Percentiles rank a stretch among this genome's conserved stretches.
Evolutionary conservation across 1,284 basidiomycete genomes (phyloP).

Genomic region (Sporisorium graminicola): DNA sequence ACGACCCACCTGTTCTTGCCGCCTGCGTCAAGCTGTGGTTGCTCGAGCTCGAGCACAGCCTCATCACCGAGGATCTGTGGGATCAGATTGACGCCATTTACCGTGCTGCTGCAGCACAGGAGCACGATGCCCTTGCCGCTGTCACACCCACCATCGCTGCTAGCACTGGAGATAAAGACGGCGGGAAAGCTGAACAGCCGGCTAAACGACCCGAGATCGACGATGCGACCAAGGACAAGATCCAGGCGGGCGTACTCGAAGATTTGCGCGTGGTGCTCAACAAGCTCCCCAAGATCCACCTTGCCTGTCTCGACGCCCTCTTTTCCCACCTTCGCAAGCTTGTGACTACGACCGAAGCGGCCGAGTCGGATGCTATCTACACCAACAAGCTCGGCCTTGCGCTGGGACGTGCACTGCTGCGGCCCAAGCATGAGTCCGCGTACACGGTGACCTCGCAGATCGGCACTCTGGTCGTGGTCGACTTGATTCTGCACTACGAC

Average conservation of each 20-base stretch:
- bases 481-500: conserved; percentile 83
- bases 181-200: neutral
- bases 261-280: conserved; percentile 79
- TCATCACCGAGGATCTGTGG: conserved; percentile 61
- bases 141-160: conserved; percentile 11
- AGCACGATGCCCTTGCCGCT: conserved; percentile 48
- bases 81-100: conserved; percentile 64
- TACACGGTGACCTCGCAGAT: conserved; percentile 80
- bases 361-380: conserved; percentile 80
- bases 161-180: conserved; percentile 10
- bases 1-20: conserved; percentile 87
- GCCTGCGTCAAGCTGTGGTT: conserved; percentile 83
- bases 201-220: conserved; percentile 80
- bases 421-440: conserved; percentile 87
- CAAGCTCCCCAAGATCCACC: conserved; percentile 82
- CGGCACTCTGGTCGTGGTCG: conserved; percentile 80
- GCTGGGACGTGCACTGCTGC: conserved; percentile 83
- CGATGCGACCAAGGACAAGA: conserved; percentile 78
- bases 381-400: conserved; percentile 87
- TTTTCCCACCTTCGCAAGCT: conserved; percentile 81
- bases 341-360: conserved; percentile 76
- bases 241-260: conserved; percentile 75
- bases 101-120: conserved; percentile 58
- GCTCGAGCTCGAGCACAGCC: conserved; percentile 60
- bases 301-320: conserved; percentile 84